Evolutionary conservation across 306 rosid species (phyloP).

Genomic region (Casuarina equisetifolia): DNA sequence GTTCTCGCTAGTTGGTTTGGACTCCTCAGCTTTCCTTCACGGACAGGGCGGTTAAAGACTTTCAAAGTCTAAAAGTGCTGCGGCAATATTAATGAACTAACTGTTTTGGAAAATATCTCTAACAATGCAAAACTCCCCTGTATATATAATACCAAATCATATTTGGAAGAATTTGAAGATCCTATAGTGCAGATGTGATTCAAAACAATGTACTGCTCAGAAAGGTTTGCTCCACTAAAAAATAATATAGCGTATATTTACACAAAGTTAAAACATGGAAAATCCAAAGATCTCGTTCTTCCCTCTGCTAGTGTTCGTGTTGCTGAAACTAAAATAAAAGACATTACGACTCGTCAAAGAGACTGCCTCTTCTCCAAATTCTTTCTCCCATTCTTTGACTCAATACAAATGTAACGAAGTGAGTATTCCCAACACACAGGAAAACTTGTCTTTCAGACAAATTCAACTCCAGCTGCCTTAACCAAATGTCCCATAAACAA

Average conservation of each 20-base stretch:
- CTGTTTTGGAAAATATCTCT: too few relatives aligned
- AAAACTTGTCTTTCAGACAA: constrained; percentile 2
- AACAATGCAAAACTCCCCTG: too few relatives aligned
- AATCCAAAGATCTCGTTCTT: neutral
- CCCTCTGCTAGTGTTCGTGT: constrained; percentile 2
- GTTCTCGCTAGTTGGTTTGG: too few relatives aligned
- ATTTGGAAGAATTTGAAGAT: too few relatives aligned
- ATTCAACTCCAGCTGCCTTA: neutral
- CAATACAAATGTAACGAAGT: constrained; percentile 9
- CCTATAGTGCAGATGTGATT: neutral
- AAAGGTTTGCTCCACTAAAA: neutral
- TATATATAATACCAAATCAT: too few relatives aligned
- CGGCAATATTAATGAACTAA: too few relatives aligned
- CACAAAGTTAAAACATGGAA: constrained; percentile 9
- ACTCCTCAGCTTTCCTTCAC: too few relatives aligned
- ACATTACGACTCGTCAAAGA: neutral
- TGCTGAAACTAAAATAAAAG: neutral
- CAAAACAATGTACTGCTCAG: neutral
- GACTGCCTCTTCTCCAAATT: neutral
- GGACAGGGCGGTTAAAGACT: too few relatives aligned
- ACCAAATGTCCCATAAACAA: constrained; percentile 12
- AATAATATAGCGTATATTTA: constrained; percentile 13
- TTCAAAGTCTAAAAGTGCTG: too few relatives aligned
- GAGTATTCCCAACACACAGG: constrained; percentile 17
- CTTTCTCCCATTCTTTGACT: neutral